A percentile compares a stretch with the other conserved stretches of the same genome.
phyloP scores from a whole-genome alignment of 768 basidiomycete genomes.

The Phylloporus rhodoxanthus region DNA sequence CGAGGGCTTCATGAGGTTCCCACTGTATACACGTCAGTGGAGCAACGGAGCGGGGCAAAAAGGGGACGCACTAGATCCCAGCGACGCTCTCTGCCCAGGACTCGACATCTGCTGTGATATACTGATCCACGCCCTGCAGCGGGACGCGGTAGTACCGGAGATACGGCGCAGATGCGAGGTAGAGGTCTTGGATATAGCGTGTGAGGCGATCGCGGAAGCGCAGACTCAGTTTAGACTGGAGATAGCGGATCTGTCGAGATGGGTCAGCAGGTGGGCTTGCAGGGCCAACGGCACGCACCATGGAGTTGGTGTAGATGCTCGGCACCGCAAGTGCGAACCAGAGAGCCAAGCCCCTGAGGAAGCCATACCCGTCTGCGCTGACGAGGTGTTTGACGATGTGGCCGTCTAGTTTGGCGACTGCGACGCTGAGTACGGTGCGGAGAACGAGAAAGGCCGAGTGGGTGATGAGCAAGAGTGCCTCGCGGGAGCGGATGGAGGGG shows the following conservation, averaged over 20 bases:
- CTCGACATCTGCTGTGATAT: slow-evolving; percentile 88
- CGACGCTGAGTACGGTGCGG: slow-evolving; percentile 81
- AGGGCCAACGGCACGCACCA: slow-evolving; percentile 44
- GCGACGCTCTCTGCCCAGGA: slow-evolving; percentile 83
- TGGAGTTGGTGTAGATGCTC: slow-evolving; percentile 91
- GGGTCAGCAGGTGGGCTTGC: not conserved
- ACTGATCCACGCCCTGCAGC: slow-evolving; percentile 81
- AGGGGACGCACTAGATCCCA: slow-evolving; percentile 75
- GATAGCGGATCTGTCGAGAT: slow-evolving; percentile 64
- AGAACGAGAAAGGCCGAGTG: slow-evolving; percentile 85
- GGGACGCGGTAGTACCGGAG: slow-evolving; percentile 63
- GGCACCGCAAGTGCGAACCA: slow-evolving; percentile 93
- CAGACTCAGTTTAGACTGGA: slow-evolving; percentile 82
- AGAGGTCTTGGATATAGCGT: slow-evolving; percentile 87
- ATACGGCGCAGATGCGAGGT: slow-evolving; percentile 69
- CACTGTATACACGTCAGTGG: slow-evolving; percentile 40
- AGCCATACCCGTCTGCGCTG: slow-evolving; percentile 79
- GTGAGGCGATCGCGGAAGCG: slow-evolving; percentile 81
- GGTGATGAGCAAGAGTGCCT: slow-evolving; percentile 62
- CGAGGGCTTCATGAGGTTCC: slow-evolving; percentile 88
- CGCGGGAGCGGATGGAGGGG: slow-evolving; percentile 58
- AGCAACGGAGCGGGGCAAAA: not conserved
- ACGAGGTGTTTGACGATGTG: slow-evolving; percentile 85
- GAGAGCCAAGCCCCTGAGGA: slow-evolving; percentile 69
- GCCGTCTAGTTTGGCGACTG: slow-evolving; percentile 85